These are phyloP conservation scores for Sedum album DNA, from an alignment of 164 flowering plant species.

Conservation along the genomic window DNA sequence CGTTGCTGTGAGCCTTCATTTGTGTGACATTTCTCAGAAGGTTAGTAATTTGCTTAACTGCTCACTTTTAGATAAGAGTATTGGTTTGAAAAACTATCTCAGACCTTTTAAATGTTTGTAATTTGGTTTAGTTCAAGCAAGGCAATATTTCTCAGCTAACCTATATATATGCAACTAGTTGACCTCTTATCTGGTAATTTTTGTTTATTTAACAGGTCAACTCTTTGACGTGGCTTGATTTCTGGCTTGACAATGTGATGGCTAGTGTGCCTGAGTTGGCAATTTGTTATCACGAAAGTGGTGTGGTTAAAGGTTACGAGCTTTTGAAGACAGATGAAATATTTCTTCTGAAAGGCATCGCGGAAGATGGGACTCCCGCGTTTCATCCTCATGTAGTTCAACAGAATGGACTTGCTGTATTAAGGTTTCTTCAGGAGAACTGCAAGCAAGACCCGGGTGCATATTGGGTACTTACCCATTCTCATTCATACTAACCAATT, in stretches of 20 bases:
- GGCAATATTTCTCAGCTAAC: background rate
- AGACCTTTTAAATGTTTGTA: background rate
- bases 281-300: constrained; percentile 88
- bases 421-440: constrained; percentile 90
- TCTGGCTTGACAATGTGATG: constrained; percentile 99
- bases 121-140: background rate
- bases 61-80: background rate
- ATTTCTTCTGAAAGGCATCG: constrained; percentile 71
- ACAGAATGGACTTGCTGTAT: constrained; percentile 92
- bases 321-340: constrained; percentile 94
- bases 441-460: constrained; percentile 99
- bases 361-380: constrained; percentile 91
- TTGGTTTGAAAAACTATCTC: background rate
- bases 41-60: constrained; percentile 19
- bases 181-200: background rate
- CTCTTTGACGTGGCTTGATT: constrained; percentile 93
- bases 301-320: constrained; percentile 95
- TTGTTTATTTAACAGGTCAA: constrained; percentile 48
- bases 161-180: background rate
- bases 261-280: constrained; percentile 98
- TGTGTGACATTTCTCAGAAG: constrained; percentile 82
- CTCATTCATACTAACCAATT: background rate
- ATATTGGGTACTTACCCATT: constrained; percentile 64
- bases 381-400: constrained; percentile 96
- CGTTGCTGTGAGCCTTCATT: constrained; percentile 90